phyloP scores from a whole-genome alignment of 2,329 filamentous ascomycete species.

The Trichoderma polysporum region DNA sequence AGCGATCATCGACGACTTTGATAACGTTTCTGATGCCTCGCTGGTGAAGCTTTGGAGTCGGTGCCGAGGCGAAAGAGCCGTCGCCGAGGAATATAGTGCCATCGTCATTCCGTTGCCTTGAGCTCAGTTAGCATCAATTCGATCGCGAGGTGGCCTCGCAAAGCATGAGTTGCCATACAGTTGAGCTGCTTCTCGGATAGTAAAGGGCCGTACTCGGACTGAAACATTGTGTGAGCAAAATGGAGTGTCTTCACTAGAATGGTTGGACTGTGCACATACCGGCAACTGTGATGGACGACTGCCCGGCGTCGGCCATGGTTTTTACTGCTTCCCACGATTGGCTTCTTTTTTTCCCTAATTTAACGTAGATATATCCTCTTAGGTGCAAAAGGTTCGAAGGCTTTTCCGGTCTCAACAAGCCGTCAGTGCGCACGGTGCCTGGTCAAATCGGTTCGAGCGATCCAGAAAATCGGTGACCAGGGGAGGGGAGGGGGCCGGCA shows the following conservation, averaged over 20 bases:
- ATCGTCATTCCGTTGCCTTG: conserved; percentile 70
- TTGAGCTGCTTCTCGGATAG: conserved; percentile 92
- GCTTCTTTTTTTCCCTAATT: neutral
- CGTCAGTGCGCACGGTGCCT: conserved; percentile 1
- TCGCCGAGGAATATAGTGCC: conserved; percentile 92
- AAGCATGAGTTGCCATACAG: conserved; percentile 51
- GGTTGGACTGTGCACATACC: conserved; percentile 40
- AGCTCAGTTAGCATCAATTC: conserved; percentile 14
- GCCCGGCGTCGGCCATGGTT: conserved; percentile 32
- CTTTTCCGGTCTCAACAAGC: neutral
- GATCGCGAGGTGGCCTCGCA: neutral
- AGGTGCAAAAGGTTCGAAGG: neutral
- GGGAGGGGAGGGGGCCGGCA: neutral
- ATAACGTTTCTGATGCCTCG: conserved; percentile 89
- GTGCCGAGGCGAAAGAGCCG: conserved; percentile 84
- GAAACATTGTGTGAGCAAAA: conserved; percentile 29
- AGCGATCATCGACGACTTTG: conserved; percentile 94
- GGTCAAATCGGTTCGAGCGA: neutral
- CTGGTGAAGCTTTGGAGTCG: conserved; percentile 78
- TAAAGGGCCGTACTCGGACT: conserved; percentile 72
- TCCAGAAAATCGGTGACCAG: conserved; percentile 9
- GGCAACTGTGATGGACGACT: conserved; percentile 59
- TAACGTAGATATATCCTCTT: neutral
- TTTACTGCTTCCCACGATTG: conserved; percentile 4
- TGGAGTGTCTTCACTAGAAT: neutral